Conservation (phyloP, 2,329 filamentous ascomycete genomes). For the Talaromyces albobiverticillius region DNA sequence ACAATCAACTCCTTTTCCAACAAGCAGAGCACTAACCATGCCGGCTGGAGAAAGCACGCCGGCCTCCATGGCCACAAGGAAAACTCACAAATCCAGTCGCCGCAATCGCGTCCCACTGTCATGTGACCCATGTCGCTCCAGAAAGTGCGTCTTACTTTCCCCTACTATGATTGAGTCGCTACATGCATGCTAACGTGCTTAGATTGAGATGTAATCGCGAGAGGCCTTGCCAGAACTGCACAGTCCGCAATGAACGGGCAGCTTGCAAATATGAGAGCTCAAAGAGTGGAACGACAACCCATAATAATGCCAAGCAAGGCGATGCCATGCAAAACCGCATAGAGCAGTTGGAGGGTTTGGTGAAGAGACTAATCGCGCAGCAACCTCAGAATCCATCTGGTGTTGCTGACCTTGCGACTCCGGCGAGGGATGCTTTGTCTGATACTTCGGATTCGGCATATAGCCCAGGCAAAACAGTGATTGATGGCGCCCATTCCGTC, state of each 20-base stretch:
- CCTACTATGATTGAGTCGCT: not conserved
- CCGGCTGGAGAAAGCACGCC: not conserved
- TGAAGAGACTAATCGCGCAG: conserved; percentile 75
- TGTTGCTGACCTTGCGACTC: not conserved
- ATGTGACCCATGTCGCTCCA: conserved; percentile 83
- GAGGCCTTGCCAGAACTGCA: conserved; percentile 90
- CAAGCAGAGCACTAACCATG: not conserved
- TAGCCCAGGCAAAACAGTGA: conserved; percentile 8
- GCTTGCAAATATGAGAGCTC: conserved; percentile 67
- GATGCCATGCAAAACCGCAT: conserved; percentile 99
- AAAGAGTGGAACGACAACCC: conserved; percentile 45
- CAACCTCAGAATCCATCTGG: not conserved
- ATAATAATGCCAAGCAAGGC: not conserved
- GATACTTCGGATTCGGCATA: conserved; percentile 3
- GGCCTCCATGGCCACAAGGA: not conserved
- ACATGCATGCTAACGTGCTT: conserved; percentile 19
- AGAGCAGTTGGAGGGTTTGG: conserved; percentile 86
- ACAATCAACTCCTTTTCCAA: no score
- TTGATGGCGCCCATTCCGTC: conserved; percentile 13
- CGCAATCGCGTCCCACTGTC: conserved; percentile 72
- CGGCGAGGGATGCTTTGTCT: not conserved
- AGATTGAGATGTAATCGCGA: conserved; percentile 88
- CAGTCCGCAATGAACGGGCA: conserved; percentile 75
- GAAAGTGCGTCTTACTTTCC: conserved; percentile 67
- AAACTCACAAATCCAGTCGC: conserved; percentile 4